A percentile compares a stretch with the other conserved stretches of the same genome.
Evolutionary conservation across 2,329 filamentous ascomycete genomes (phyloP).

Genomic region (Clarireedia monteithiana): DNA sequence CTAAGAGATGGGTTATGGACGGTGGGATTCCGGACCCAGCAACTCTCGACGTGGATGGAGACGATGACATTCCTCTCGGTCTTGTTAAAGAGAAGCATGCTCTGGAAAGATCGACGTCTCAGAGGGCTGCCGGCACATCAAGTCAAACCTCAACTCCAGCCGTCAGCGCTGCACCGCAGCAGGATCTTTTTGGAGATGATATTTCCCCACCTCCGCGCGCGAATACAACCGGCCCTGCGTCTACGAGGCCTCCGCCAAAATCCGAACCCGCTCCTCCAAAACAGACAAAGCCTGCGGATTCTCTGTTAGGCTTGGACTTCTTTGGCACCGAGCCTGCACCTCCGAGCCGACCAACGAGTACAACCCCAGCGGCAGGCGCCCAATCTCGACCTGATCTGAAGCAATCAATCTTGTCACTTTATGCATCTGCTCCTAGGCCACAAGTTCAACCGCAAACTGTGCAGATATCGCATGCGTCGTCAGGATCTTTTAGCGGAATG

Average conservation of each 20-base stretch:
- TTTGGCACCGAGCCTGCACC: constrained; percentile 65
- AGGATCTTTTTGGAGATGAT: constrained; percentile 77
- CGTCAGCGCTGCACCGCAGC: constrained; percentile 41
- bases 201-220: constrained; percentile 58
- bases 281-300: constrained; percentile 68
- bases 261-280: constrained; percentile 59
- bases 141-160: constrained; percentile 20
- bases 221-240: constrained; percentile 60
- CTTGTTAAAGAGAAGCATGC: constrained; percentile 60
- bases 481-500: constrained; percentile 61
- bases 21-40: constrained; percentile 90
- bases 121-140: constrained; percentile 27
- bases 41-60: constrained; percentile 72
- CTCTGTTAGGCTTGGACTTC: constrained; percentile 86
- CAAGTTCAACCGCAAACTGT: constrained; percentile 47
- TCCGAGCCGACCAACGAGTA: constrained; percentile 76
- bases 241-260: constrained; percentile 46
- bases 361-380: constrained; percentile 54
- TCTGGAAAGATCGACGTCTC: constrained; percentile 42
- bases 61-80: constrained; percentile 68
- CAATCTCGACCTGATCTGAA: constrained; percentile 89
- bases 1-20: constrained; percentile 99
- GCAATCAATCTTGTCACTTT: constrained; percentile 93
- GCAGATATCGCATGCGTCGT: constrained; percentile 41
- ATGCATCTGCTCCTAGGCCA: constrained; percentile 77